Base-by-base conservation (phyloP, 2,329 filamentous ascomycete species). In the Pseudocercospora pini-densiflorae region DNA sequence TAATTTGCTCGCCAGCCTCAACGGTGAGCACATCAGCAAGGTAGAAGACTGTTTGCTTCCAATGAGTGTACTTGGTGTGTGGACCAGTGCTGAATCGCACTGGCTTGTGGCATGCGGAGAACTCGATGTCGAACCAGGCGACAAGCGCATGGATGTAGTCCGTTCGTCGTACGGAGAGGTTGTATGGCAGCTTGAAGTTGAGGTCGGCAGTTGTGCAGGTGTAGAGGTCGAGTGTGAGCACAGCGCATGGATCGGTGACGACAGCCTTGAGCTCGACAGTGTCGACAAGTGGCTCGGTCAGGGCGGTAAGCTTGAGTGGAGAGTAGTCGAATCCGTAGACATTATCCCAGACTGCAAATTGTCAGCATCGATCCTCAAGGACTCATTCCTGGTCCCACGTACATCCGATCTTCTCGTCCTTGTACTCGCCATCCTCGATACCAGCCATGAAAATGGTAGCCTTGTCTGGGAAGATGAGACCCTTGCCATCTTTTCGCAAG, bases 31-130 rank as follows among this genome's bases (percentile, higher is more conserved):
- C 92, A 73, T 99, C 94, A 76, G 92, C 89, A 70, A 99, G 86
- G 83, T 99, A 99, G 84, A 99, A 98, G 69, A 99, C 95, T 12
- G 95, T 99, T 85, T 99, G 95, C 85, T 99, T 99, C 95, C 95
- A 99, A 87, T 99, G 95, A 19, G 95, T 99, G 84, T 98, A 98
- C 84, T 97, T 98, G 75, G 94, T 96, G 83, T 98, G 95, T 29
- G 95, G 95, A 23, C 95, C 95, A 19, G 95, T 99, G 62, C 92
- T 97, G 87, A 99, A 99, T 77, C 90, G 89, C 78, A 99, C 93
- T 33, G 93, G 92, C 87, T 98, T 98, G 87, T 99, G 95, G 87
- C 95, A 98, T 66, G 93, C 94, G 60, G 92, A 92, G 83, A 99
- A 99, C 77, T 98, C 94, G 75, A 99, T 98, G 79, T 99, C 95